Evolutionary conservation across 1,139 yeast species (phyloP).

Genomic region (Protomyces inundatus): DNA sequence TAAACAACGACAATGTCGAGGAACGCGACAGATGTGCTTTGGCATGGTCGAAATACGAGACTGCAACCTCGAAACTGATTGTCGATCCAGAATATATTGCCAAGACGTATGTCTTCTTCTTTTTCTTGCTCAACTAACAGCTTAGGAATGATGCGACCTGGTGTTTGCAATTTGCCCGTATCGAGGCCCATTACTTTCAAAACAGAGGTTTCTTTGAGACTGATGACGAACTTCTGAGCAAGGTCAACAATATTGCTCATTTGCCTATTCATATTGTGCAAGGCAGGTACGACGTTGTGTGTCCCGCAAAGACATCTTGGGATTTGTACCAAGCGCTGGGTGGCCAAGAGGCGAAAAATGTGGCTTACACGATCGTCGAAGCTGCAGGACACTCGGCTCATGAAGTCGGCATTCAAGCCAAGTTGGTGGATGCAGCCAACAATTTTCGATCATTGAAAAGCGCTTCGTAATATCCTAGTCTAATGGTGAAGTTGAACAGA

Average conservation of each 20-base stretch:
- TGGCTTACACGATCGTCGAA: conserved; percentile 4
- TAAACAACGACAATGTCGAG: neutral
- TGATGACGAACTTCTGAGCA: conserved; percentile 6
- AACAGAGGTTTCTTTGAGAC: neutral
- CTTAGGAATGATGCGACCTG: neutral
- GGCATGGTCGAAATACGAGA: conserved; percentile 8
- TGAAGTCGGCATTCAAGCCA: neutral
- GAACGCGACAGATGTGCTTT: neutral
- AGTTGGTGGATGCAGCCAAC: conserved; percentile 6
- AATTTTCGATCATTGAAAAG: neutral
- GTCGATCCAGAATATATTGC: conserved; percentile 7
- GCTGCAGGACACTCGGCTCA: conserved; percentile 13
- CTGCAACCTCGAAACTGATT: neutral
- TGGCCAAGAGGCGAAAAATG: neutral
- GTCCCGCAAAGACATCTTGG: conserved; percentile 10
- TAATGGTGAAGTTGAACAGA: neutral
- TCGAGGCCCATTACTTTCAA: conserved; percentile 8
- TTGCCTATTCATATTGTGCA: conserved; percentile 6
- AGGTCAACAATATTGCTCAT: neutral
- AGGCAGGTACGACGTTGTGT: conserved; percentile 14
- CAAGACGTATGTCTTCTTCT: neutral
- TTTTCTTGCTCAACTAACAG: neutral
- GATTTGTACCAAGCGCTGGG: conserved; percentile 1
- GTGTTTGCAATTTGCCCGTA: conserved; percentile 7
- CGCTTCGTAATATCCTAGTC: neutral